These are phyloP conservation scores for Onygenales sp. DNA, from an alignment of 2,329 filamentous ascomycete species.

Conservation along the genomic window DNA sequence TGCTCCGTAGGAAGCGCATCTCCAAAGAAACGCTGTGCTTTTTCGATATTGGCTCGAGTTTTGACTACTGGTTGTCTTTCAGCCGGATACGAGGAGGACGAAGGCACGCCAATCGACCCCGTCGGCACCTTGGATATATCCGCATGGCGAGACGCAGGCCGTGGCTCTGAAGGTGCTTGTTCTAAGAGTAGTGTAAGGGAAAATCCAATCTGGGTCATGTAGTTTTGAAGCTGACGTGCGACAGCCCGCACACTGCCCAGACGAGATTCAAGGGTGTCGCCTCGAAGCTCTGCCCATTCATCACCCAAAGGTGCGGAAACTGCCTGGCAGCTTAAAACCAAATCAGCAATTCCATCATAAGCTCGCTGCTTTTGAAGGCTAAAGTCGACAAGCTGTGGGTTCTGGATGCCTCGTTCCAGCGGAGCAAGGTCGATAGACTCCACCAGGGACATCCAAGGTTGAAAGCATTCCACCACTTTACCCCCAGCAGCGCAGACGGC, in stretches of 20 bases:
- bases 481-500: slow-evolving; percentile 68
- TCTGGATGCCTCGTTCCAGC: slow-evolving; percentile 68
- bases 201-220: slow-evolving; percentile 77
- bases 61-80: slow-evolving; percentile 25
- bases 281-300: slow-evolving; percentile 90
- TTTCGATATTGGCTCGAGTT: slow-evolving; percentile 36
- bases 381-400: slow-evolving; percentile 79
- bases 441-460: slow-evolving; percentile 78
- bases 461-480: slow-evolving; percentile 78
- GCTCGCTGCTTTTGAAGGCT: slow-evolving; percentile 83
- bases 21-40: slow-evolving; percentile 39
- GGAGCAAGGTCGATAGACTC: slow-evolving; percentile 86
- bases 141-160: slow-evolving; percentile 11
- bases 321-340: slow-evolving; percentile 77
- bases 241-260: slow-evolving; percentile 70
- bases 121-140: slow-evolving; percentile 6
- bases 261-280: slow-evolving; percentile 79
- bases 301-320: slow-evolving; percentile 87
- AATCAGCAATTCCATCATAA: slow-evolving; percentile 86
- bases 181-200: slow-evolving; percentile 81
- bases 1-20: slow-evolving; percentile 22
- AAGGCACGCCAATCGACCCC: slow-evolving; percentile 36
- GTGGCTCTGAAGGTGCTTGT: slow-evolving; percentile 54
- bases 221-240: slow-evolving; percentile 71
- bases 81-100: slow-evolving; percentile 28